phyloP scores from a whole-genome alignment of 345 rosid species.

The Eucalyptus pauciflora region DNA sequence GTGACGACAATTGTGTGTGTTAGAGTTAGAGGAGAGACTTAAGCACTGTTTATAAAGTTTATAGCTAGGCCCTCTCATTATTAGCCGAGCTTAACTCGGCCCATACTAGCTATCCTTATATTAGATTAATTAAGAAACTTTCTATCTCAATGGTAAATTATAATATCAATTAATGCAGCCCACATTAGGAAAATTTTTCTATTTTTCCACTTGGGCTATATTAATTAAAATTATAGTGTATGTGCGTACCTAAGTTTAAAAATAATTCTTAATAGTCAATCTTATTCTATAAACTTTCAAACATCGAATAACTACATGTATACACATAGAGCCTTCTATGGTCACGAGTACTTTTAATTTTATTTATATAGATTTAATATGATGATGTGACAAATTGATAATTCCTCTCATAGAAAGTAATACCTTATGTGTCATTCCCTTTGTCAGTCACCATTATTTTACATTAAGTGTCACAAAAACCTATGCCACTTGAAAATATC shows the following conservation, averaged over 20 bases:
- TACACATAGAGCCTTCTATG: accelerated
- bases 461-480: no score
- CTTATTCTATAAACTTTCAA: accelerated
- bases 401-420: accelerated
- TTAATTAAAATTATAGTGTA: no score
- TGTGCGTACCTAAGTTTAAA: no score
- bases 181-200: accelerated
- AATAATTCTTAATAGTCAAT: no score
- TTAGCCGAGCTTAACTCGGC: accelerated
- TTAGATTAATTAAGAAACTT: accelerated
- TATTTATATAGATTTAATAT: no score
- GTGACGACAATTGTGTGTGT: no score
- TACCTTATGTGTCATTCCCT: no score
- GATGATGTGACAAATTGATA: accelerated
- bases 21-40: accelerated
- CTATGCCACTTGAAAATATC: accelerated
- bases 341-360: accelerated
- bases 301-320: no score
- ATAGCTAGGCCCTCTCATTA: accelerated
- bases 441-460: accelerated
- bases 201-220: no score
- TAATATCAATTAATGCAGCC: accelerated
- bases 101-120: accelerated
- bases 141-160: no score
- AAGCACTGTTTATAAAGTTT: accelerated